phyloP scores from a whole-genome alignment of 2,329 filamentous ascomycete genomes.

The Nigrograna mackinnonii region DNA sequence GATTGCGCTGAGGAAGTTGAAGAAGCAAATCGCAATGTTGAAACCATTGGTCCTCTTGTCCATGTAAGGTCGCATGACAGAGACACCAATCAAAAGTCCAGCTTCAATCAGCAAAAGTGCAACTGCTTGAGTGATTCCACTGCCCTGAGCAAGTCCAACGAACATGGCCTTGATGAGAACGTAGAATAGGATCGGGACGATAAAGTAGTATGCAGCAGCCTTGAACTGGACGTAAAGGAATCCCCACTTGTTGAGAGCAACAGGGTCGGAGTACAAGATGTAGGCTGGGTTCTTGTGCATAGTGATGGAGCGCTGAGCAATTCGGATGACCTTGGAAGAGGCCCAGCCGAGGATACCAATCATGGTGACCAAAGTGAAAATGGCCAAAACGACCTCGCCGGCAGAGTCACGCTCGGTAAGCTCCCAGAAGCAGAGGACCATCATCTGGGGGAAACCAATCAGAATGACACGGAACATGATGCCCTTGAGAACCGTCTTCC shows the following conservation, averaged over 20 bases:
- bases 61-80: conserved; percentile 92
- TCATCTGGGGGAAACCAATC: conserved; percentile 90
- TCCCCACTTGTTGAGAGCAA: conserved; percentile 94
- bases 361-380: conserved; percentile 87
- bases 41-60: conserved; percentile 97
- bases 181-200: conserved; percentile 78
- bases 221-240: conserved; percentile 98
- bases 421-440: conserved; percentile 90
- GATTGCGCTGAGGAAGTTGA: conserved; percentile 90
- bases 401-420: conserved; percentile 83
- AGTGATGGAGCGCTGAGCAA: conserved; percentile 83
- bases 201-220: conserved; percentile 93
- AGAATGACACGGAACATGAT: conserved; percentile 89
- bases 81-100: conserved; percentile 73
- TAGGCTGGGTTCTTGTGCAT: conserved; percentile 98
- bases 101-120: conserved; percentile 84
- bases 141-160: conserved; percentile 76
- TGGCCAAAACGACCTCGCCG: conserved; percentile 82
- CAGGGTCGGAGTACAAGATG: conserved; percentile 94
- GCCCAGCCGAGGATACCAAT: conserved; percentile 80
- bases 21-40: conserved; percentile 87
- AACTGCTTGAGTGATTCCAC: conserved; percentile 74
- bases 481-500: conserved; percentile 89
- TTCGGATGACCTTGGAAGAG: conserved; percentile 83
- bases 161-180: conserved; percentile 88